A percentile compares a stretch with the other conserved stretches of the same genome.
Evolutionary conservation across 805 yeast genomes (phyloP).

Genomic region (Candida maris): DNA sequence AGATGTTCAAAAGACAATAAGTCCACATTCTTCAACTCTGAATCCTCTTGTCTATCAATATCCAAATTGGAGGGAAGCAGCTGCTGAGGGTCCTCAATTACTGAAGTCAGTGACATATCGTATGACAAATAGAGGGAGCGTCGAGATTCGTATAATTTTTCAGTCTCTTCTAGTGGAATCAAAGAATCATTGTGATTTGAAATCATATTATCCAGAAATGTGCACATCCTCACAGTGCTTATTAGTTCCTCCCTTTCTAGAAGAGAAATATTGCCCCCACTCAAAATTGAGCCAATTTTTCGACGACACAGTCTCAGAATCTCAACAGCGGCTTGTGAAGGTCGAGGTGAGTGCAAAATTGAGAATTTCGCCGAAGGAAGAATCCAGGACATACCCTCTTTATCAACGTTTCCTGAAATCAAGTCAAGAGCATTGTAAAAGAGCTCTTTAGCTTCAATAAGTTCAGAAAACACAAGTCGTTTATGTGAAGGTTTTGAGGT

Average conservation of each 20-base stretch:
- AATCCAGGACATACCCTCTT: too few species aligned
- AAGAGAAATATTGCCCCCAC: not conserved
- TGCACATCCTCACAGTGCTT: slow-evolving; percentile 10
- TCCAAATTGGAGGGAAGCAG: slow-evolving; percentile 16
- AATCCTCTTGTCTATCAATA: too few species aligned
- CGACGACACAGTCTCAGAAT: too few species aligned
- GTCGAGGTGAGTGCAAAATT: too few species aligned
- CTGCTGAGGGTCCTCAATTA: slow-evolving; percentile 12
- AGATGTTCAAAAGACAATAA: not conserved
- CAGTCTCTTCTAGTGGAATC: slow-evolving; percentile 19
- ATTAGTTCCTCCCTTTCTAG: slow-evolving; percentile 20
- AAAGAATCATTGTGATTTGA: slow-evolving; percentile 17
- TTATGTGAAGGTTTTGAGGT: slow-evolving; percentile 9
- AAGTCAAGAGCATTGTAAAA: slow-evolving; percentile 3
- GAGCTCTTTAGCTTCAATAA: slow-evolving; percentile 1
- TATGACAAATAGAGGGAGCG: slow-evolving; percentile 25
- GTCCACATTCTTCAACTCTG: too few species aligned
- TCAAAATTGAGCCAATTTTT: slow-evolving; percentile 1
- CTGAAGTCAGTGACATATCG: slow-evolving; percentile 24
- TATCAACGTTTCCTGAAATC: too few species aligned
- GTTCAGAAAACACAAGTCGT: not conserved
- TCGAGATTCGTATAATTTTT: slow-evolving; percentile 22
- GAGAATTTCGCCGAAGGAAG: too few species aligned
- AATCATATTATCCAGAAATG: slow-evolving; percentile 9
- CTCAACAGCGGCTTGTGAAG: too few species aligned